Conservation (phyloP, 345 rosid species). For the Hibiscus mutabilis region DNA sequence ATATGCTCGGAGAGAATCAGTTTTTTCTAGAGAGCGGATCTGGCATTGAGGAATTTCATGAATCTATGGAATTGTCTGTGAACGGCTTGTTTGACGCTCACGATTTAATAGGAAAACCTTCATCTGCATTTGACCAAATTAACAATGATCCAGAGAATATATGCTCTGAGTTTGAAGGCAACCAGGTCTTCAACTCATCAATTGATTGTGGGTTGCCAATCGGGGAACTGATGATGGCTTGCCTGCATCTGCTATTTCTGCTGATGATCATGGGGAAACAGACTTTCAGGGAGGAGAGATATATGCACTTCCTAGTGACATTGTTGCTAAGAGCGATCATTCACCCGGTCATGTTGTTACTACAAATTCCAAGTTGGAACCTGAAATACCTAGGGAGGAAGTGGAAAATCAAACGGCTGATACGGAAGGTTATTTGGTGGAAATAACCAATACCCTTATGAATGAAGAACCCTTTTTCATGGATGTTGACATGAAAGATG, state of each 20-base stretch:
- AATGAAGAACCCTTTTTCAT: slow-evolving; percentile 39
- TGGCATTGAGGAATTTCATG: slow-evolving; percentile 25
- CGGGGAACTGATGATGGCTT: slow-evolving; percentile 39
- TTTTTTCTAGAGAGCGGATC: slow-evolving; percentile 17
- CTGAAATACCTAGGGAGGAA: slow-evolving; percentile 31
- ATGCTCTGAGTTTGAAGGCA: slow-evolving; percentile 40
- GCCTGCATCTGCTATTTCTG: slow-evolving; percentile 27
- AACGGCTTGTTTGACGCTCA: slow-evolving; percentile 7
- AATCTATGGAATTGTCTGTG: slow-evolving; percentile 18
- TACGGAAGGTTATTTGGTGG: slow-evolving; percentile 49
- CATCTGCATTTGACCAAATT: slow-evolving; percentile 13
- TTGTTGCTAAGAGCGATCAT: slow-evolving; percentile 14
- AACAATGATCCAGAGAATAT: slow-evolving; percentile 21
- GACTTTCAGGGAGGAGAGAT: slow-evolving; percentile 16
- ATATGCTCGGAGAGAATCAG: slow-evolving; percentile 35
- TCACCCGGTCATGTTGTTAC: slow-evolving; percentile 29
- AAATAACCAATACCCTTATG: slow-evolving; percentile 50
- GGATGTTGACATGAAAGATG: slow-evolving; percentile 54
- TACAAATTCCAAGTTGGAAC: slow-evolving; percentile 28
- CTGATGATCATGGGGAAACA: not conserved
- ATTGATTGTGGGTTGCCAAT: slow-evolving; percentile 27
- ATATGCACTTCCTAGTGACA: slow-evolving; percentile 24
- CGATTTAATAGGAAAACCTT: slow-evolving; percentile 9
- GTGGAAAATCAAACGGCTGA: slow-evolving; percentile 26
- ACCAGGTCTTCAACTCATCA: slow-evolving; percentile 33